Evolutionary conservation across 805 yeast genomes (phyloP).

Genomic region (Metschnikowia continentalis): DNA sequence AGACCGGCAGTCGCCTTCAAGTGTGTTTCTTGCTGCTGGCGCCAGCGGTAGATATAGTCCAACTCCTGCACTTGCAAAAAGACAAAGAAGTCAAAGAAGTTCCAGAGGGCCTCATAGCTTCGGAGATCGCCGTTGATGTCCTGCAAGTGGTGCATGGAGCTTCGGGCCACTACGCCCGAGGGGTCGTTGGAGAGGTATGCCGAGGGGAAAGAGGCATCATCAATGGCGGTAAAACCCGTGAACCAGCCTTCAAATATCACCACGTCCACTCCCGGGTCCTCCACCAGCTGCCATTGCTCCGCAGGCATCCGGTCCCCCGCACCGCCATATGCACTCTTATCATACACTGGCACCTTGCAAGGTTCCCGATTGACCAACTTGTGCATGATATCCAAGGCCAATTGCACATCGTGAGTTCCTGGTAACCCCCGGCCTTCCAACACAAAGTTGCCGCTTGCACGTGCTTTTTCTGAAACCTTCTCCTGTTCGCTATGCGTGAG

Average conservation of each 20-base stretch:
- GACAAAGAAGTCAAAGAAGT: slow-evolving; percentile 54
- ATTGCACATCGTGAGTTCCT: slow-evolving; percentile 79
- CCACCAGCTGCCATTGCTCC: slow-evolving; percentile 33
- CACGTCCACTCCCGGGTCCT: slow-evolving; percentile 47
- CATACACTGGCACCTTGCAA: slow-evolving; percentile 59
- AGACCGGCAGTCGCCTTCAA: slow-evolving; percentile 49
- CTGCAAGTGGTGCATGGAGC: slow-evolving; percentile 25
- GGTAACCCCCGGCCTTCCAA: slow-evolving; percentile 84
- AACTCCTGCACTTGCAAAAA: slow-evolving; percentile 58
- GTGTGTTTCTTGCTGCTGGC: slow-evolving; percentile 69
- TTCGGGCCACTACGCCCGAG: slow-evolving; percentile 18
- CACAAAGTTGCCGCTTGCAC: slow-evolving; percentile 41
- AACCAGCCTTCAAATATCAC: slow-evolving; percentile 94
- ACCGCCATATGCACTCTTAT: slow-evolving; percentile 68
- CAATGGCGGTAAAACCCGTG: slow-evolving; percentile 56
- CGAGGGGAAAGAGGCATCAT: slow-evolving; percentile 18
- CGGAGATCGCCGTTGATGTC: slow-evolving; percentile 51
- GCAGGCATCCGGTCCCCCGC: slow-evolving; percentile 67
- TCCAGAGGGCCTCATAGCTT: slow-evolving; percentile 54
- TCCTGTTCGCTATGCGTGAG: slow-evolving; percentile 60
- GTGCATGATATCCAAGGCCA: slow-evolving; percentile 37
- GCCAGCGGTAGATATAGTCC: slow-evolving; percentile 69
- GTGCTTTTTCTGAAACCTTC: slow-evolving; percentile 32
- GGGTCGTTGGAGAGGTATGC: slow-evolving; percentile 19
- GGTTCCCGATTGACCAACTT: slow-evolving; percentile 22